These are phyloP conservation scores for Daedalea quercina DNA, from an alignment of 768 basidiomycete genomes.

Conservation along the genomic window DNA sequence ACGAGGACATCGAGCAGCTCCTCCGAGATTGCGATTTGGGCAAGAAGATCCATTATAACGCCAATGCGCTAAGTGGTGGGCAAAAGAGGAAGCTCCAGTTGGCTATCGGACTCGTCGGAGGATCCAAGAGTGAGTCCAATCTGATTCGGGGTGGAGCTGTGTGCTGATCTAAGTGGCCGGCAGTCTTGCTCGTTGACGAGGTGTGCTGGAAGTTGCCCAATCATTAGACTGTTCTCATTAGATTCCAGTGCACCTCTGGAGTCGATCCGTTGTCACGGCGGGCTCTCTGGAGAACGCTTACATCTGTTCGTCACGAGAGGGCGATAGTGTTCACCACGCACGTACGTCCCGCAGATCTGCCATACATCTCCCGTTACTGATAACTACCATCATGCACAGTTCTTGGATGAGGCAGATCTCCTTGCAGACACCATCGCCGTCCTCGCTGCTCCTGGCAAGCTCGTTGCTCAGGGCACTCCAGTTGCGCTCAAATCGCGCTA, in stretches of 20 bases:
- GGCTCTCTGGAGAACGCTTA: conserved; percentile 71
- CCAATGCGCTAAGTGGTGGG: conserved; percentile 65
- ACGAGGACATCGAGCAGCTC: conserved; percentile 59
- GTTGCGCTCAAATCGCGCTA: conserved; percentile 66
- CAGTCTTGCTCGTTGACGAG: conserved; percentile 21
- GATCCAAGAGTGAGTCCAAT: conserved; percentile 51
- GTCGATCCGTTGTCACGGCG: conserved; percentile 77
- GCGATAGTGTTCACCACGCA: conserved; percentile 78
- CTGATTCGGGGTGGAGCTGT: background rate
- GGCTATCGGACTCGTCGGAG: conserved; percentile 74
- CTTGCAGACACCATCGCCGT: conserved; percentile 73
- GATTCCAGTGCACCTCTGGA: conserved; percentile 58
- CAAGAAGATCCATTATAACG: conserved; percentile 61
- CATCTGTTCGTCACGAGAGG: conserved; percentile 55
- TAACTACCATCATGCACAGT: conserved; percentile 29
- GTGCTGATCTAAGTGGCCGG: background rate
- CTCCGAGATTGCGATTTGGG: conserved; percentile 67
- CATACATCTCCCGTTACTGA: background rate
- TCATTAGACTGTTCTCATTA: background rate
- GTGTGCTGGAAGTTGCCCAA: conserved; percentile 7
- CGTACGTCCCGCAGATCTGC: conserved; percentile 31
- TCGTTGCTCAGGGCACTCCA: conserved; percentile 69
- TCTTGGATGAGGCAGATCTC: conserved; percentile 75
- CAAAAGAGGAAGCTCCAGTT: conserved; percentile 81
- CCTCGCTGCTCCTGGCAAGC: conserved; percentile 65